Evolutionary conservation across 1,139 yeast species (phyloP).

Genomic region (Torulaspora globosa): DNA sequence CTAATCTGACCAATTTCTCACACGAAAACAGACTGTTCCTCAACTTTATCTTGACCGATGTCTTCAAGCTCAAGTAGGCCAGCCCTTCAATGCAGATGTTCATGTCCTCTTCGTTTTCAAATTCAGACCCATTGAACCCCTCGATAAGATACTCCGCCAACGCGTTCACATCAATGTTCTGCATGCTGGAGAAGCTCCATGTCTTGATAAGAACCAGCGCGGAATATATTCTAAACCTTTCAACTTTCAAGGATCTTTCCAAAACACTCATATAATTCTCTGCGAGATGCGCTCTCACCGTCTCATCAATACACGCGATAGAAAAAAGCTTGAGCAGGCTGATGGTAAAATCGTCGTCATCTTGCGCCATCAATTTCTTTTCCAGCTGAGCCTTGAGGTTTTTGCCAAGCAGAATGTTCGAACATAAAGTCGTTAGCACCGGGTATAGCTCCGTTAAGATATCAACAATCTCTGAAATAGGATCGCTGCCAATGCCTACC

Average conservation of each 20-base stretch:
- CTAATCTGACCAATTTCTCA: slow-evolving; percentile 15
- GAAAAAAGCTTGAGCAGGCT: slow-evolving; percentile 26
- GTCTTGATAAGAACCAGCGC: slow-evolving; percentile 34
- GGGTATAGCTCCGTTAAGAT: slow-evolving; percentile 32
- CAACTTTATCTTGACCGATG: slow-evolving; percentile 25
- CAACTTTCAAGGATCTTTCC: slow-evolving; percentile 23
- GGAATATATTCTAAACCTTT: slow-evolving; percentile 22
- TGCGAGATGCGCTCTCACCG: slow-evolving; percentile 29
- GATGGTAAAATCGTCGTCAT: slow-evolving; percentile 21
- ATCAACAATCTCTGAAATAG: slow-evolving; percentile 23
- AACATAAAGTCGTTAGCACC: slow-evolving; percentile 29
- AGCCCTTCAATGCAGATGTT: slow-evolving; percentile 33
- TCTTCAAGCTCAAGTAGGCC: slow-evolving; percentile 33
- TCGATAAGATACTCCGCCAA: slow-evolving; percentile 23
- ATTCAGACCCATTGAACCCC: slow-evolving; percentile 6
- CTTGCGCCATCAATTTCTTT: slow-evolving; percentile 15
- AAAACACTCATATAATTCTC: slow-evolving; percentile 28
- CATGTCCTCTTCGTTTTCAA: slow-evolving; percentile 18
- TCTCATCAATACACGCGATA: slow-evolving; percentile 35
- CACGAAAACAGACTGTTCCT: slow-evolving; percentile 24
- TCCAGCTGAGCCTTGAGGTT: slow-evolving; percentile 26
- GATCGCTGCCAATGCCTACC: slow-evolving; percentile 26
- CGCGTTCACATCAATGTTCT: slow-evolving; percentile 22
- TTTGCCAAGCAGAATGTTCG: slow-evolving; percentile 27
- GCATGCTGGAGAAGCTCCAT: slow-evolving; percentile 34